Conservation (phyloP, 805 yeast genomes). For the Spathaspora hagerdaliae region DNA sequence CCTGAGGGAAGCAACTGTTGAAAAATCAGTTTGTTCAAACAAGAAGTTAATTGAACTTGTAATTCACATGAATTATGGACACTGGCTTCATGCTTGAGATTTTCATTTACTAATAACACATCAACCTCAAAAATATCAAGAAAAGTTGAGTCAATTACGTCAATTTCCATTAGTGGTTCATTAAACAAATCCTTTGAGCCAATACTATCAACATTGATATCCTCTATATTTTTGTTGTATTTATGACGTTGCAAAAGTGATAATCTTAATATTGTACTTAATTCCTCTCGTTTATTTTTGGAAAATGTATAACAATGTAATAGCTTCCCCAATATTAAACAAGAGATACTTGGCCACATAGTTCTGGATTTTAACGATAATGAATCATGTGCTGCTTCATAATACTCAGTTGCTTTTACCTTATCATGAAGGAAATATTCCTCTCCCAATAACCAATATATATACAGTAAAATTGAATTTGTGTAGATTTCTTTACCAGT, state of each 20-base stretch:
- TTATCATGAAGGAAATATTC: constrained; percentile 24
- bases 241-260: background rate
- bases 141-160: constrained; percentile 3
- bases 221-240: background rate
- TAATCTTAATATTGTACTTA: constrained; percentile 1
- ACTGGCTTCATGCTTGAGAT: constrained; percentile 8
- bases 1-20: constrained; percentile 4
- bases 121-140: constrained; percentile 13
- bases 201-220: background rate
- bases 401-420: constrained; percentile 17
- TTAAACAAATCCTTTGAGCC: background rate
- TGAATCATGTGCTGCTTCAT: constrained; percentile 8
- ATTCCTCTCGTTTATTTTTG: background rate
- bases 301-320: background rate
- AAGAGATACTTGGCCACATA: background rate
- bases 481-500: background rate
- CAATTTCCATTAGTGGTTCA: background rate
- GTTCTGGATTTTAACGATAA: background rate
- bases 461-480: constrained; percentile 15
- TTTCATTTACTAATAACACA: constrained; percentile 13
- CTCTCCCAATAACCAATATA: constrained; percentile 51
- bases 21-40: constrained; percentile 6
- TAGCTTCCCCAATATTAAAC: background rate
- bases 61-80: constrained; percentile 15
- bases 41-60: constrained; percentile 16